Base-by-base conservation (phyloP, 2,329 filamentous ascomycete species). In the Botrytis elliptica region DNA sequence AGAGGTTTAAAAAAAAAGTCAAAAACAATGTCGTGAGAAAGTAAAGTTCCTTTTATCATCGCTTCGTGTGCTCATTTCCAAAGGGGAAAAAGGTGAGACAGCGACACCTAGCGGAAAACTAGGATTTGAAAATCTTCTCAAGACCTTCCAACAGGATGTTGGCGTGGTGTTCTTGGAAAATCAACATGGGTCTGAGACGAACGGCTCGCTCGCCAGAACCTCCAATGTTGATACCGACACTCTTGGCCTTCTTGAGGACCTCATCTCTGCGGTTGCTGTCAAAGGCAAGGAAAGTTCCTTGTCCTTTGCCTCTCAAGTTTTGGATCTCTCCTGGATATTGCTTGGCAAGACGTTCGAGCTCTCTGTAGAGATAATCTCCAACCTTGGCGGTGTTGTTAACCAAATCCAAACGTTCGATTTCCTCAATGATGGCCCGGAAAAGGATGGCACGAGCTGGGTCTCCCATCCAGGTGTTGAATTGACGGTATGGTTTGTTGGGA, bases 381-480 rank as follows among this genome's bases (percentile, higher is more conserved):
- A 91, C 80, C 59, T 78, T 80, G 46, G 73, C 82, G 77, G 90
- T 94, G 83, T 91, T 86, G 81, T 89, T 85, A 14, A 95, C 91
- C 12, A 95, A 85, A 77, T 91, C 86, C 52, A 91, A 85, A 70
- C 89, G 85, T 77, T 91, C 85, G 75, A 95, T 91, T 83, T 95
- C 93, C 74, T 92, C 84, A 80, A 94, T 89, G 82, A 95, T 93
- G 77, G 90, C 90, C 77, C 91, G 89, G 89, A 93, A 93, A 78
- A 95, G 87, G 77, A 95, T 85, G 25, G 91, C 92, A 75, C 92
- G 90, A 55, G 91, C 90, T 73, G 93, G 92, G 83, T 95, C 93
- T 78, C 93, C 92, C 86, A 95, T 94, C 92, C 92, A 95, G 75
- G 92, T 94, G 85, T 95, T 95, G 85, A 95, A 95, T 84, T 95